Evolutionary conservation across 192 early-diverging fungal genomes (phyloP).

Genomic region (Podila epicladia): DNA sequence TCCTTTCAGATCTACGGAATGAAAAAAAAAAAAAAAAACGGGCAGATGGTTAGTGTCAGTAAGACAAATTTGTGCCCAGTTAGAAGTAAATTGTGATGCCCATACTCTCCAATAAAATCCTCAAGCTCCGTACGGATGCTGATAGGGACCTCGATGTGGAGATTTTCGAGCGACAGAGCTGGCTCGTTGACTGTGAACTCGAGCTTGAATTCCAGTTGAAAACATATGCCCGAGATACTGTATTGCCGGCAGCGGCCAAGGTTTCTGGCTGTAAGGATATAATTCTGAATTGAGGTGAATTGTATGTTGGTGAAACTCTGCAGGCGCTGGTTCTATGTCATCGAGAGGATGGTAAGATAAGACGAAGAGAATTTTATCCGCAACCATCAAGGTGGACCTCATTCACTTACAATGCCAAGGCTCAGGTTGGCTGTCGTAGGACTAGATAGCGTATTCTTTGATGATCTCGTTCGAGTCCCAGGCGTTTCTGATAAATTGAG

Average conservation of each 20-base stretch:
- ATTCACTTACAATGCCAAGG: not conserved
- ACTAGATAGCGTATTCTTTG: not conserved
- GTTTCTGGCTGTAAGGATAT: slow-evolving; percentile 9
- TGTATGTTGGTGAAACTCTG: slow-evolving; percentile 34
- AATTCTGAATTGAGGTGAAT: slow-evolving; percentile 31
- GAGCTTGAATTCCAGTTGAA: slow-evolving; percentile 22
- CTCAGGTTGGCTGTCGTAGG: not conserved
- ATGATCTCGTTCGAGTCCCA: not conserved
- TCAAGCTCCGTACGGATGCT: slow-evolving; percentile 15
- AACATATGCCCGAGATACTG: slow-evolving; percentile 18
- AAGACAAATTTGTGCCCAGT: not conserved
- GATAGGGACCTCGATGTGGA: slow-evolving; percentile 13
- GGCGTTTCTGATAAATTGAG: slow-evolving; percentile 6
- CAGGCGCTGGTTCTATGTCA: slow-evolving; percentile 15
- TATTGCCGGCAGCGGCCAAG: slow-evolving; percentile 10
- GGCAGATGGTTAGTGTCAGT: no score
- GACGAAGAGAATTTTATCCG: not conserved
- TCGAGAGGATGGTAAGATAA: not conserved
- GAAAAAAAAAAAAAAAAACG: no score
- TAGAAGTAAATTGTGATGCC: not conserved
- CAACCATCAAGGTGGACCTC: not conserved
- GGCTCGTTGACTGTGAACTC: slow-evolving; percentile 37
- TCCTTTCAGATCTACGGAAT: no score
- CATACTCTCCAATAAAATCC: slow-evolving; percentile 11
- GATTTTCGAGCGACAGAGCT: slow-evolving; percentile 7